These are phyloP conservation scores for Capsicum pubescens DNA, from an alignment of 257 asterid genomes.

Conservation along the genomic window DNA sequence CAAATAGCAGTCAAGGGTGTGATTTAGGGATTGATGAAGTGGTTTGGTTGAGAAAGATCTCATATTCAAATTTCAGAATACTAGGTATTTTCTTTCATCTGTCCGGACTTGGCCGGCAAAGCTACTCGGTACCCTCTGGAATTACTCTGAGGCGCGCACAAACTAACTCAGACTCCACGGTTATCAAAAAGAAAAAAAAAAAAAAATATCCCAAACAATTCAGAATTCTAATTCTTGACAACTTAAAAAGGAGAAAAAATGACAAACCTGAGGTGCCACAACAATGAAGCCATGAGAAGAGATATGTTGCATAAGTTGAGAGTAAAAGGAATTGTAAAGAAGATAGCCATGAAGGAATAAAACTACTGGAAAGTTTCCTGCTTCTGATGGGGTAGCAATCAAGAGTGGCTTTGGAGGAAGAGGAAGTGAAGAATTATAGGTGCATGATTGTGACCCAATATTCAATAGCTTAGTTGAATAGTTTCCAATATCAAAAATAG, in stretches of 20 bases:
- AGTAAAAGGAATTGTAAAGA: slow-evolving; percentile 79
- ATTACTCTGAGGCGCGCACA: too few species aligned
- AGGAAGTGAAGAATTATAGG: slow-evolving; percentile 22
- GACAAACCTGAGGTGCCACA: slow-evolving; percentile 81
- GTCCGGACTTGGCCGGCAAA: too few species aligned
- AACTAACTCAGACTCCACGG: neutral
- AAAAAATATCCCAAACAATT: neutral
- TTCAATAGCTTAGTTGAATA: slow-evolving; percentile 43
- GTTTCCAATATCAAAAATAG: slow-evolving; percentile 55
- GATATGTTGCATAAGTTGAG: slow-evolving; percentile 75
- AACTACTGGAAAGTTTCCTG: slow-evolving; percentile 67
- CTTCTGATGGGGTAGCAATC: slow-evolving; percentile 60
- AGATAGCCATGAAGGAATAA: slow-evolving; percentile 86
- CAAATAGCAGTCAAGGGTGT: neutral
- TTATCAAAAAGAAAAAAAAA: neutral
- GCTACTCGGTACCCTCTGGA: neutral
- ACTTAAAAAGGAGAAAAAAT: neutral
- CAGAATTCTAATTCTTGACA: neutral
- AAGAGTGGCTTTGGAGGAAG: slow-evolving; percentile 72
- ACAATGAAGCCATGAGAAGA: slow-evolving; percentile 89
- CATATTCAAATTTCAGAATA: neutral
- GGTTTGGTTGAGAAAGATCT: too few species aligned
- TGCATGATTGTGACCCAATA: slow-evolving; percentile 40
- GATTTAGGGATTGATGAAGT: too few species aligned
- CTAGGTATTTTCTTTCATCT: too few species aligned